Evolutionary conservation across 306 rosid species (phyloP).

Genomic region (Neltuma alba): DNA sequence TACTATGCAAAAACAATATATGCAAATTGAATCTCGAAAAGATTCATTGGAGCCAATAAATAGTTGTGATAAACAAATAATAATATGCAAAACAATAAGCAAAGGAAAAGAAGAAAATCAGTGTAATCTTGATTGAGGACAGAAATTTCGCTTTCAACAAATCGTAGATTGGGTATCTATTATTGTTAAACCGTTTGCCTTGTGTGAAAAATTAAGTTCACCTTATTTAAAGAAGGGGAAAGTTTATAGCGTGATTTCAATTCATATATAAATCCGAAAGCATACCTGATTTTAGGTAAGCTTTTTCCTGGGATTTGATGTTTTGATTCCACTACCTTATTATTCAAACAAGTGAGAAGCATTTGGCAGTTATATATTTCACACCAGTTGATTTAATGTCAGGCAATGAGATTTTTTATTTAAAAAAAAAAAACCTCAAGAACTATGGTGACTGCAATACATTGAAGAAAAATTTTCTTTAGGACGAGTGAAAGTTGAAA

Average conservation of each 20-base stretch:
- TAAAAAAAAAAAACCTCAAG: too few relatives aligned
- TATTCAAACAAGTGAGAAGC: not conserved
- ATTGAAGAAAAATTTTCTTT: too few relatives aligned
- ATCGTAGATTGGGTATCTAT: not conserved
- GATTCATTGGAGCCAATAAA: too few relatives aligned
- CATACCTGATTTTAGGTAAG: conserved; percentile 11
- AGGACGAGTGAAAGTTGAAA: too few relatives aligned
- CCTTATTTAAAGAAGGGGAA: not conserved
- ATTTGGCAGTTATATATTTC: not conserved
- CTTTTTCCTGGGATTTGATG: not conserved
- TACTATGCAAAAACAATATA: too few relatives aligned
- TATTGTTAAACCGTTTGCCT: not conserved
- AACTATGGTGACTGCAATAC: too few relatives aligned
- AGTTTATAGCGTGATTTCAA: not conserved
- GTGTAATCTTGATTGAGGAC: not conserved
- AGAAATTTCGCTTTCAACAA: not conserved
- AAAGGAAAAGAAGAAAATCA: not conserved
- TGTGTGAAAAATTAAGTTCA: not conserved
- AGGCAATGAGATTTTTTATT: too few relatives aligned
- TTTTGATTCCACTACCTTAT: not conserved
- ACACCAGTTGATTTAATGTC: too few relatives aligned
- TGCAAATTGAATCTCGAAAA: too few relatives aligned
- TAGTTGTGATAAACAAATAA: too few relatives aligned
- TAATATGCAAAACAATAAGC: not conserved
- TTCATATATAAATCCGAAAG: not conserved